These are phyloP conservation scores for Penicillium nordicum DNA, from an alignment of 2,329 filamentous ascomycete genomes.

Conservation along the genomic window DNA sequence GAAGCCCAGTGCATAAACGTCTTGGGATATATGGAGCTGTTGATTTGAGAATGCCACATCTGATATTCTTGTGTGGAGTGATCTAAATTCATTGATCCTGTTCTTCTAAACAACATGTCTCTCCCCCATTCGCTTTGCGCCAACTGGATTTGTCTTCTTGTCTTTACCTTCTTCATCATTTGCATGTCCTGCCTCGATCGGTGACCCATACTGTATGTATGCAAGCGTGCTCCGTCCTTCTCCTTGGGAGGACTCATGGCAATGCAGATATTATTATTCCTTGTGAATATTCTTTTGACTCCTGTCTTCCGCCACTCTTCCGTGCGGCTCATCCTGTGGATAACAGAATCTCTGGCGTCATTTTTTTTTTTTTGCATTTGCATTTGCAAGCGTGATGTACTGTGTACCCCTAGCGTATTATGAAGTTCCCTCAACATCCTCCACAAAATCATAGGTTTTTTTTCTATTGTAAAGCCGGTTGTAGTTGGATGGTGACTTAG, in stretches of 20 bases:
- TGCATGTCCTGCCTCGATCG: conserved; percentile 2
- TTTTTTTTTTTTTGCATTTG: not conserved
- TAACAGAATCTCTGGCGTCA: conserved; percentile 16
- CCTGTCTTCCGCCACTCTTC: conserved; percentile 13
- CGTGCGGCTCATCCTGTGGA: conserved; percentile 21
- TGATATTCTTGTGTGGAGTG: not conserved
- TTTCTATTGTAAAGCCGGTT: not conserved
- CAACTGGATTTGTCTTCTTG: not conserved
- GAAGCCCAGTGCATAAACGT: conserved; percentile 34
- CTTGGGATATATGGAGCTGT: not conserved
- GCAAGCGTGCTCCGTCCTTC: conserved; percentile 3
- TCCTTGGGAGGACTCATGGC: conserved; percentile 3
- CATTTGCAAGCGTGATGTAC: conserved; percentile 20
- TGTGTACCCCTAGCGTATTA: conserved; percentile 15
- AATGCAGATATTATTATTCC: conserved; percentile 20
- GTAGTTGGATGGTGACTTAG: not conserved
- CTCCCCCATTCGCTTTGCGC: not conserved
- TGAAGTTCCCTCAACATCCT: not conserved
- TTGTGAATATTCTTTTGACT: conserved; percentile 24
- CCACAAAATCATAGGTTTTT: not conserved
- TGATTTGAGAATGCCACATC: not conserved
- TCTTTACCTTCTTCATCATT: conserved; percentile 5
- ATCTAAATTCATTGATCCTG: not conserved
- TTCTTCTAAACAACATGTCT: not conserved
- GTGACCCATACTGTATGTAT: conserved; percentile 11